Evolutionary conservation across 2,329 filamentous ascomycete species (phyloP).

Genomic region (Lasiodiplodia theobromae): DNA sequence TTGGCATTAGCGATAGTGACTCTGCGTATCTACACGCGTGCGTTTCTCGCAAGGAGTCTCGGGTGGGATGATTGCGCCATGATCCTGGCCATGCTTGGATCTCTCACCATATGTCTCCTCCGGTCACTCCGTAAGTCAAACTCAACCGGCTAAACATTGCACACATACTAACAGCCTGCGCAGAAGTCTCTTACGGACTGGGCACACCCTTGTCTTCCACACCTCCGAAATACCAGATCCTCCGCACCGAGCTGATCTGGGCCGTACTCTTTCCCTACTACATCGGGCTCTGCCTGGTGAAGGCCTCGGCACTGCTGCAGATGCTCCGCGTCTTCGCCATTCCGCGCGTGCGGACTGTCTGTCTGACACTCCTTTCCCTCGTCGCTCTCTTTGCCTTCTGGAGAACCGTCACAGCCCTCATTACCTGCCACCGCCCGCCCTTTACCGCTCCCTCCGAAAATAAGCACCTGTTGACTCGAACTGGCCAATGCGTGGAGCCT

Average conservation of each 20-base stretch:
- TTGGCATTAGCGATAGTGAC: constrained; percentile 13
- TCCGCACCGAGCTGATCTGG: constrained; percentile 5
- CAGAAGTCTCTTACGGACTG: constrained; percentile 21
- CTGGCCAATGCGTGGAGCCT: constrained; percentile 16
- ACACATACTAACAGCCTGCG: neutral
- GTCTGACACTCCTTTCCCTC: constrained; percentile 10
- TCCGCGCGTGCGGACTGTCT: constrained; percentile 15
- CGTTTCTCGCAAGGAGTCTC: constrained; percentile 19
- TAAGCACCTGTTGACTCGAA: constrained; percentile 12
- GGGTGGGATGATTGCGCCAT: constrained; percentile 26
- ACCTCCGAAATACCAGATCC: neutral
- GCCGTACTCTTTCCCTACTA: constrained; percentile 27
- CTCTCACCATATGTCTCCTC: constrained; percentile 11
- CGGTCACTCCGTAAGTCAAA: constrained; percentile 11
- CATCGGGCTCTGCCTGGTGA: constrained; percentile 27
- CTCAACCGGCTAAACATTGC: too few species aligned
- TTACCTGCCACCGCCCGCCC: constrained; percentile 14
- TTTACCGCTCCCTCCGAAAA: neutral
- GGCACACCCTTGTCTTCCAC: neutral
- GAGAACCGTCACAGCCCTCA: constrained; percentile 16
- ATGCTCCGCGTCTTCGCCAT: constrained; percentile 28
- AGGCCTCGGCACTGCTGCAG: constrained; percentile 29
- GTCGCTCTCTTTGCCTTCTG: constrained; percentile 19
- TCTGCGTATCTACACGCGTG: constrained; percentile 19
- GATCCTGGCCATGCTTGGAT: constrained; percentile 9